Conservation (phyloP, 2,329 filamentous ascomycete genomes). For the Chaetomiaceae sp. region DNA sequence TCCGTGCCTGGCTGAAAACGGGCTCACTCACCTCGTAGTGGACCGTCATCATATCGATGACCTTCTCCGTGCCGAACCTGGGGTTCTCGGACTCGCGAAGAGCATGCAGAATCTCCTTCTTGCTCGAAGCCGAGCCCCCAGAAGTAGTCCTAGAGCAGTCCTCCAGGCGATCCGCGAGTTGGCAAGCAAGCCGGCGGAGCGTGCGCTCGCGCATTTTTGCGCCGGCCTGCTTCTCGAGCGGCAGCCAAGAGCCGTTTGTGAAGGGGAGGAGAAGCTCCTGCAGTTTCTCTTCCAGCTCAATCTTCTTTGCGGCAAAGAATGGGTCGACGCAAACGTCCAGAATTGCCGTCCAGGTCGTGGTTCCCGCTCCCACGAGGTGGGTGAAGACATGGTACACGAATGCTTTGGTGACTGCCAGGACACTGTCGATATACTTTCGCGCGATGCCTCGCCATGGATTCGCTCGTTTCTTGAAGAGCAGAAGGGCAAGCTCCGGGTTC, state of each 20-base stretch:
- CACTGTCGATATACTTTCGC: conserved; percentile 32
- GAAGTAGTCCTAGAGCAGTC: too few species aligned
- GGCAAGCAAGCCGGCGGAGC: not conserved
- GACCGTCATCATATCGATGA: conserved; percentile 33
- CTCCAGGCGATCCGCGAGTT: not conserved
- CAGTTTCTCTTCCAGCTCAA: conserved; percentile 33
- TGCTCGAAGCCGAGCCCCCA: too few species aligned
- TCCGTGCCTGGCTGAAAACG: too few species aligned
- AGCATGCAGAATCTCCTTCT: not conserved
- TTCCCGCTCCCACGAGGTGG: conserved; percentile 31
- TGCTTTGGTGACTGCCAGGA: conserved; percentile 28
- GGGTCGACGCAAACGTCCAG: conserved; percentile 21
- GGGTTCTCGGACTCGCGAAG: not conserved
- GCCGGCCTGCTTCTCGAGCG: conserved; percentile 30
- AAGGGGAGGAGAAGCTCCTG: conserved; percentile 39
- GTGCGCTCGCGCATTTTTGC: not conserved
- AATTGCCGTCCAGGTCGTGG: conserved; percentile 25
- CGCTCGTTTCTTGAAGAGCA: conserved; percentile 38
- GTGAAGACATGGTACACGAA: conserved; percentile 37
- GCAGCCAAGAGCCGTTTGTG: conserved; percentile 29
- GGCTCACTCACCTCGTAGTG: conserved; percentile 12
- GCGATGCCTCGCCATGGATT: conserved; percentile 38
- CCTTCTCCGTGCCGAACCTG: conserved; percentile 36
- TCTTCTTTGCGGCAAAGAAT: conserved; percentile 26
- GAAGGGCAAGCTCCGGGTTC: conserved; percentile 35